Evolutionary conservation across 2,329 filamentous ascomycete species (phyloP).

Genomic region (Colletotrichum eleusines): DNA sequence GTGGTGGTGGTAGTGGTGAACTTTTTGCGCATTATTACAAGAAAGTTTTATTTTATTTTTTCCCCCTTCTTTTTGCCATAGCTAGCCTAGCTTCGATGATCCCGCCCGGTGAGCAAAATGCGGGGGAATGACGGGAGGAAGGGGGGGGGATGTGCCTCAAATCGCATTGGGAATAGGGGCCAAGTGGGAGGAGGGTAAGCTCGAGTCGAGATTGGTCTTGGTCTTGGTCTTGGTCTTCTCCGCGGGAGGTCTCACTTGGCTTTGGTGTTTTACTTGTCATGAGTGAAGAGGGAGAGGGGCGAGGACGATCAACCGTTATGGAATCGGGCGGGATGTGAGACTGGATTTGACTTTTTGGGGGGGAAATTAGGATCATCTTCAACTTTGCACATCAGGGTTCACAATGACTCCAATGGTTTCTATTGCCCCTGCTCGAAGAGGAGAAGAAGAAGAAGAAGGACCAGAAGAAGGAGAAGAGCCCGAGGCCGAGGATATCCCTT

Average conservation of each 20-base stretch:
- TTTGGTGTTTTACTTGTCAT: too few species aligned
- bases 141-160: neutral
- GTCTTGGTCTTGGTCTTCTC: neutral
- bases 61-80: neutral
- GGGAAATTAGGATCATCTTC: too few species aligned
- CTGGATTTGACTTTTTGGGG: neutral
- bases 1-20: neutral
- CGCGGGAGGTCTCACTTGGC: slow-evolving; percentile 12
- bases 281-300: neutral
- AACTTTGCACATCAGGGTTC: too few species aligned
- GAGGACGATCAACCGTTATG: neutral
- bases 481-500: neutral
- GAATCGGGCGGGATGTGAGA: neutral
- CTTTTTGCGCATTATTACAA: neutral
- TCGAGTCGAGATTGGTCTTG: neutral
- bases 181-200: neutral
- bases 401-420: neutral
- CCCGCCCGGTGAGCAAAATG: neutral
- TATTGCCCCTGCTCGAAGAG: neutral
- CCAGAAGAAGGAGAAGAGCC: neutral
- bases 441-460: neutral
- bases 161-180: slow-evolving; percentile 9
- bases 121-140: too few species aligned
- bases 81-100: neutral
- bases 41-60: neutral